phyloP scores from a whole-genome alignment of 139 green algal species.

The Chlamydomonas incerta region DNA sequence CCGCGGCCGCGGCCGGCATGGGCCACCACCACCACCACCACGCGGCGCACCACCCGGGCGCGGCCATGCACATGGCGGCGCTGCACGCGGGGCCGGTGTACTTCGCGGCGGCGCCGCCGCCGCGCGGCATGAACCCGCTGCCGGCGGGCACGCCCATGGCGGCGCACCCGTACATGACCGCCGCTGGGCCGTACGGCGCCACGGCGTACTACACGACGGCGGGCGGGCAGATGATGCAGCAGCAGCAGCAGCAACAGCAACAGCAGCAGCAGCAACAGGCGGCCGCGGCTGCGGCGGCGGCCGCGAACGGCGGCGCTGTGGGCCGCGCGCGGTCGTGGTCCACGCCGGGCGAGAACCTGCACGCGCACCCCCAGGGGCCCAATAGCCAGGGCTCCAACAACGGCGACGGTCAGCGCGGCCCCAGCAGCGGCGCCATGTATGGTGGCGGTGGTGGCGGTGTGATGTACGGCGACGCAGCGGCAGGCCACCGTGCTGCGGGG shows the following conservation, averaged over 20 bases:
- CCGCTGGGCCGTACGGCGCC: too few relatives aligned
- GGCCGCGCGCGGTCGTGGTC: background rate
- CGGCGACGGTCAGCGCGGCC: background rate
- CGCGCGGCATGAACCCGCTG: background rate
- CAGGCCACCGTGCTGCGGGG: background rate
- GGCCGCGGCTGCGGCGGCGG: background rate
- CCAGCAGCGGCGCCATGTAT: too few relatives aligned
- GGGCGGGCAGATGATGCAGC: too few relatives aligned
- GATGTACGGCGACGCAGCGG: too few relatives aligned
- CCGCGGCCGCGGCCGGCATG: too few relatives aligned
- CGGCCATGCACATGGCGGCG: too few relatives aligned
- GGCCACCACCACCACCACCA: background rate
- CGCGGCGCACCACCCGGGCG: background rate
- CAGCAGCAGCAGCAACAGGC: too few relatives aligned
- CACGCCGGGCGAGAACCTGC: background rate
- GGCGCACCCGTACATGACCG: background rate
- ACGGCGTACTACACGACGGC: too few relatives aligned
- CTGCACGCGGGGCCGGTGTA: background rate
- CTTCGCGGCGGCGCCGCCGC: background rate
- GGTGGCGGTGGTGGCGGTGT: too few relatives aligned
- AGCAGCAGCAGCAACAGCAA: too few relatives aligned
- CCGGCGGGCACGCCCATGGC: too few relatives aligned
- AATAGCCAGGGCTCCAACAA: background rate
- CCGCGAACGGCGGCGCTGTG: background rate
- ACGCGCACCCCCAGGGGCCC: background rate